Percentiles rank a stretch among this genome's conserved stretches.
phyloP scores from a whole-genome alignment of 2,329 filamentous ascomycete species.

The Celoporthe dispersa region DNA sequence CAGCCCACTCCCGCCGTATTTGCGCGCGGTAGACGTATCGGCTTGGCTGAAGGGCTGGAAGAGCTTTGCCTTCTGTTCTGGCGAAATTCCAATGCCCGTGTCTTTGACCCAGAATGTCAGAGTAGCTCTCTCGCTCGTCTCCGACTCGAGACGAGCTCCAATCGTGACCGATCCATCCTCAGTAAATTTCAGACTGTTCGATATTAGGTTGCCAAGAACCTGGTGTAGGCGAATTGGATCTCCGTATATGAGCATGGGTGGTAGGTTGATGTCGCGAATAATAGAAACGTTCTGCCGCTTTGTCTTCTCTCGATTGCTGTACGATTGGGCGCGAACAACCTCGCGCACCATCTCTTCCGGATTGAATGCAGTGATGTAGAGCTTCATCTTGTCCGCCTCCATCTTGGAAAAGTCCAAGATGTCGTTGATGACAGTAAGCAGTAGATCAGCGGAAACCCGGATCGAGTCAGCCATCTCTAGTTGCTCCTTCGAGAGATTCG shows the following conservation, averaged over 20 bases:
- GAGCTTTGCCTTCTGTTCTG: conserved; percentile 79
- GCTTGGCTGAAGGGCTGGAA: conserved; percentile 95
- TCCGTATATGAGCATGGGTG: conserved; percentile 73
- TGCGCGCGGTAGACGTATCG: conserved; percentile 85
- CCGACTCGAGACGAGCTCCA: conserved; percentile 71
- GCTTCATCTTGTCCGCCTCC: conserved; percentile 84
- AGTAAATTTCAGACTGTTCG: conserved; percentile 94
- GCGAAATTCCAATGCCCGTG: conserved; percentile 88
- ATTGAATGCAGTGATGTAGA: conserved; percentile 73
- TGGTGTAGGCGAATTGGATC: conserved; percentile 71
- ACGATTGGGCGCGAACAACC: conserved; percentile 68
- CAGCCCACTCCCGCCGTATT: conserved; percentile 89
- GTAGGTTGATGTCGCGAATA: conserved; percentile 71
- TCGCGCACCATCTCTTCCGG: conserved; percentile 70
- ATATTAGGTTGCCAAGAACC: conserved; percentile 80
- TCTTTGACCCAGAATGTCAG: conserved; percentile 87
- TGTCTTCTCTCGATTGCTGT: conserved; percentile 67
- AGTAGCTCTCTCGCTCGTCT: conserved; percentile 71
- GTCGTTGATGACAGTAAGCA: conserved; percentile 93
- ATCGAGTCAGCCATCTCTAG: conserved; percentile 88
- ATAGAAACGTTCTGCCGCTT: conserved; percentile 67
- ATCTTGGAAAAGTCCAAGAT: conserved; percentile 96
- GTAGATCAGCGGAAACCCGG: conserved; percentile 80
- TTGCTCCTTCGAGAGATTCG: conserved; percentile 74
- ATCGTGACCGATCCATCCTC: conserved; percentile 86